Conservation (phyloP, 306 rosid species). For the Castanea mollissima region DNA sequence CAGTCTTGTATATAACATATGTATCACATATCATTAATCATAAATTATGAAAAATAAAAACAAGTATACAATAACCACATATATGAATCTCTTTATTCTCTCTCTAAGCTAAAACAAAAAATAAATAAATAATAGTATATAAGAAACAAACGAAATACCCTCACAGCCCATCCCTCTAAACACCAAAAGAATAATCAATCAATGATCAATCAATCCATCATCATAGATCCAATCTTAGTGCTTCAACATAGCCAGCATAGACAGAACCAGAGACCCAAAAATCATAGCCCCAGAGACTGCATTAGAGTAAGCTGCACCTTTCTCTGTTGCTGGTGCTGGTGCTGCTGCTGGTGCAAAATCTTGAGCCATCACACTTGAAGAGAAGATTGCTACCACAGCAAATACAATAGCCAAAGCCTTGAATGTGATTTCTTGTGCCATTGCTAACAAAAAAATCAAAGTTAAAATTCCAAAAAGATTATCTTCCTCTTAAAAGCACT, state of each 20-base stretch:
- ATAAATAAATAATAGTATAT: neutral
- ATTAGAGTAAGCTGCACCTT: slow-evolving; percentile 28
- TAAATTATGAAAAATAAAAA: neutral
- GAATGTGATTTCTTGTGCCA: slow-evolving; percentile 27
- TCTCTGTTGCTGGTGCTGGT: neutral
- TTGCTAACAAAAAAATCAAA: neutral
- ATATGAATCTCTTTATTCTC: slow-evolving; percentile 8
- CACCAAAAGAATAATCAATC: neutral
- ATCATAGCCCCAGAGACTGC: slow-evolving; percentile 33
- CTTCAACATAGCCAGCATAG: slow-evolving; percentile 29
- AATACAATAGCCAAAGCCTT: slow-evolving; percentile 18
- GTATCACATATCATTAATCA: neutral
- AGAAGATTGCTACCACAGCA: slow-evolving; percentile 16
- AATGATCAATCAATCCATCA: neutral
- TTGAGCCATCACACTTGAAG: slow-evolving; percentile 30
- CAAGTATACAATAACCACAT: neutral
- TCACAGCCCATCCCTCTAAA: neutral
- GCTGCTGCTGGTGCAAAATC: slow-evolving; percentile 19
- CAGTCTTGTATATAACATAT: neutral
- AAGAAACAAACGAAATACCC: neutral
- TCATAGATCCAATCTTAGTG: neutral
- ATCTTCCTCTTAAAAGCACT: too few relatives aligned
- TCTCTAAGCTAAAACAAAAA: slow-evolving; percentile 26
- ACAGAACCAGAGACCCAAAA: slow-evolving; percentile 27
- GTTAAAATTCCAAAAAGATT: too few relatives aligned